phyloP scores from a whole-genome alignment of 805 yeast species.

The Spathaspora sp. region DNA sequence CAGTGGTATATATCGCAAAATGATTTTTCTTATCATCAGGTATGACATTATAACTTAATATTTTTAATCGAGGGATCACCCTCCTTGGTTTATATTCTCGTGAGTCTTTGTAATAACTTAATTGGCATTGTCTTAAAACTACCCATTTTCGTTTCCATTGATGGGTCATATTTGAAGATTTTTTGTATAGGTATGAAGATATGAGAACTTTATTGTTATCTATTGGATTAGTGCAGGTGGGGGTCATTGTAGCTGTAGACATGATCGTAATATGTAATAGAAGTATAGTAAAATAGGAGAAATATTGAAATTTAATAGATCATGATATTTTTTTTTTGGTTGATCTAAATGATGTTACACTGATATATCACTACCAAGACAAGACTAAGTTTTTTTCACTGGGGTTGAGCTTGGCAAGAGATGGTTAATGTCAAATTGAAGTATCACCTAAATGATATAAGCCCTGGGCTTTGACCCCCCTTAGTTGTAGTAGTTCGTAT shows the following conservation, averaged over 20 bases:
- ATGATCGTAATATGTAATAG: not conserved
- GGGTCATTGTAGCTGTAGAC: not conserved
- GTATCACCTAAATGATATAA: too few species aligned
- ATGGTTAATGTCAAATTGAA: too few species aligned
- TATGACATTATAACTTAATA: constrained; percentile 15
- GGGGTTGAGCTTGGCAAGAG: too few species aligned
- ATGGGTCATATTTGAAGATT: constrained; percentile 16
- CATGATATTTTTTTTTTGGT: too few species aligned
- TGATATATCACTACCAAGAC: too few species aligned
- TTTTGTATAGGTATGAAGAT: constrained; percentile 6
- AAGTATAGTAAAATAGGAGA: too few species aligned
- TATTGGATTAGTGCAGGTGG: not conserved
- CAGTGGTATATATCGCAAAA: constrained; percentile 21
- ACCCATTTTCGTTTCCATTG: constrained; percentile 40
- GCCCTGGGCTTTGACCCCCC: too few species aligned
- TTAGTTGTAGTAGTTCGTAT: too few species aligned
- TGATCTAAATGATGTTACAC: too few species aligned
- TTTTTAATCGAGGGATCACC: constrained; percentile 23
- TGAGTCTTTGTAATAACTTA: constrained; percentile 36
- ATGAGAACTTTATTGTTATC: constrained; percentile 4
- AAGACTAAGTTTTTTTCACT: too few species aligned
- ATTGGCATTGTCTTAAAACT: constrained; percentile 33
- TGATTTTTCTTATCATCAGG: constrained; percentile 12
- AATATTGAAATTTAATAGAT: too few species aligned
- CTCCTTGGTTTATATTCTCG: constrained; percentile 33